phyloP scores from a whole-genome alignment of 352 stramenopile species.

The Globisporangium spinosum region DNA sequence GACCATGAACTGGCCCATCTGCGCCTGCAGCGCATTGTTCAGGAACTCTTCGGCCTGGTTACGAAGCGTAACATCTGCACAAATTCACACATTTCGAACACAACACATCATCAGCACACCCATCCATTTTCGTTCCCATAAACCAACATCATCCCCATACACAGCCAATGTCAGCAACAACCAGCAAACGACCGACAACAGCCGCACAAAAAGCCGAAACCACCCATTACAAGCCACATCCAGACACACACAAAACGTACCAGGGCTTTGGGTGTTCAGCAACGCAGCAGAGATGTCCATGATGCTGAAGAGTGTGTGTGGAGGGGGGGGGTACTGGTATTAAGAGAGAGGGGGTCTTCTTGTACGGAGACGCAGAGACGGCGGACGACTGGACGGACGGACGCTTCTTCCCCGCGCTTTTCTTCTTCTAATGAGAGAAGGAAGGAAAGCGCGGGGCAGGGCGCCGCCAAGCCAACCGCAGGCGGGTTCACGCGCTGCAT shows the following conservation, averaged over 20 bases:
- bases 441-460: background rate
- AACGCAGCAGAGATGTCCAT: slow-evolving; percentile 84
- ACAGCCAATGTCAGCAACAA: background rate
- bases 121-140: background rate
- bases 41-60: slow-evolving; percentile 83
- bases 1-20: slow-evolving; percentile 84
- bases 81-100: background rate
- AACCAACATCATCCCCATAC: background rate
- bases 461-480: background rate
- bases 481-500: background rate
- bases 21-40: slow-evolving; percentile 72
- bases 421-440: slow-evolving; percentile 9
- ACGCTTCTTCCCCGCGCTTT: slow-evolving; percentile 8
- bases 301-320: background rate
- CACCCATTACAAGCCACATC: background rate
- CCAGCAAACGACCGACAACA: background rate
- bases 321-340: background rate
- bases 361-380: background rate
- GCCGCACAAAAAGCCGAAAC: background rate
- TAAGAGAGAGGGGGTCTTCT: too few species aligned
- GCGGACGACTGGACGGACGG: background rate
- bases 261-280: slow-evolving; percentile 75
- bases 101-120: background rate
- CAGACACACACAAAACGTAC: slow-evolving; percentile 24
- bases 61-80: slow-evolving; percentile 55